A percentile compares a stretch with the other conserved stretches of the same genome.
Evolutionary conservation across 1,284 basidiomycete genomes (phyloP).

Genomic region (Heterobasidion irregulare): DNA sequence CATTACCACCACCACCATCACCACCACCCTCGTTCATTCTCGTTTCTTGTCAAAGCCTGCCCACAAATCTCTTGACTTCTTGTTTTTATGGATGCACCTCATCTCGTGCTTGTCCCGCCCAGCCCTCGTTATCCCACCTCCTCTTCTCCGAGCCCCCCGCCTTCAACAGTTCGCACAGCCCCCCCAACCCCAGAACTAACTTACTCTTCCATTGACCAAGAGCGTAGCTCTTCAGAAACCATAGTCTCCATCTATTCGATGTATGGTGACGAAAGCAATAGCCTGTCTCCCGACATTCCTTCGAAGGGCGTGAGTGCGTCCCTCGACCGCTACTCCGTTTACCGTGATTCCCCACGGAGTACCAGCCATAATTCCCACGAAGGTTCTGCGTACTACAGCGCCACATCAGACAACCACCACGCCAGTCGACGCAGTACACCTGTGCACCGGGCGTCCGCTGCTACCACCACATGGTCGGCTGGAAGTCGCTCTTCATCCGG

Average conservation of each 20-base stretch:
- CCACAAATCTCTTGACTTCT: neutral
- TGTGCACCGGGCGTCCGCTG: conserved; percentile 1
- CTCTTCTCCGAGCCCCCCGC: conserved; percentile 2
- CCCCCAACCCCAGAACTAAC: conserved; percentile 14
- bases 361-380: conserved; percentile 3
- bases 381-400: conserved; percentile 10
- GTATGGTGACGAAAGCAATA: conserved; percentile 12
- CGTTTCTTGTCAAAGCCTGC: conserved; percentile 4
- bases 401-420: conserved; percentile 6
- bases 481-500: conserved; percentile 5
- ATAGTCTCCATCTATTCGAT: conserved; percentile 15
- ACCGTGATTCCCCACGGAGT: neutral
- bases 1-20: neutral
- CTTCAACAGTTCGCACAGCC: conserved; percentile 6
- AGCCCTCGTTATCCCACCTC: conserved; percentile 5
- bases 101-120: conserved; percentile 12
- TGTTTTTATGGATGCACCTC: conserved; percentile 12
- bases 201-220: conserved; percentile 9
- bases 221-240: conserved; percentile 14
- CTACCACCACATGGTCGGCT: neutral
- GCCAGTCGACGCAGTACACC: conserved; percentile 3
- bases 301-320: neutral
- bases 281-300: conserved; percentile 6
- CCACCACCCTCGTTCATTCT: conserved; percentile 8
- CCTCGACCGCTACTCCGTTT: conserved; percentile 4